These are phyloP conservation scores for Cryphonectria radicalis DNA, from an alignment of 2,329 filamentous ascomycete genomes.

Conservation along the genomic window DNA sequence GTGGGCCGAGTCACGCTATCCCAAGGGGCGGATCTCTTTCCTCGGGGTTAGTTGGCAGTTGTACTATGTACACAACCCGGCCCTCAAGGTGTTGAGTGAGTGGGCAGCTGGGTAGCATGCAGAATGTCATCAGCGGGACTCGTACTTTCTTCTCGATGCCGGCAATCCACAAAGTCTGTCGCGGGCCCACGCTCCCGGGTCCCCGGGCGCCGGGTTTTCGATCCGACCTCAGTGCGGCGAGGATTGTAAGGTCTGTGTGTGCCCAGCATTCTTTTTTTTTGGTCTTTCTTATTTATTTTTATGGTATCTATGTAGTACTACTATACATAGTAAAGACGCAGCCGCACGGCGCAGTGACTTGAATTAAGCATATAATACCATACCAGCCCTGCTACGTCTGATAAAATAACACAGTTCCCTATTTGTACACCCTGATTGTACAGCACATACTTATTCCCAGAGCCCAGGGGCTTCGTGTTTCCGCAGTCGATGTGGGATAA, in stretches of 20 bases:
- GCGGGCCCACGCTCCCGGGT: not conserved
- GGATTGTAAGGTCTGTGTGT: not conserved
- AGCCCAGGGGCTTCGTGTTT: not conserved
- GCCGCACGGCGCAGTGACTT: conserved; percentile 1
- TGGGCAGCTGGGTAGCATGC: not conserved
- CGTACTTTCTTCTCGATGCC: not conserved
- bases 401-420: too few relatives aligned
- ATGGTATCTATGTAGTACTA: not conserved
- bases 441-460: not conserved
- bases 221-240: not conserved
- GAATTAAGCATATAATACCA: not conserved
- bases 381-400: too few relatives aligned
- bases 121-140: not conserved
- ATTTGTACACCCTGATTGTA: not conserved
- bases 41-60: not conserved
- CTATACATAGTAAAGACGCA: not conserved
- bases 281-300: not conserved
- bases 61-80: too few relatives aligned
- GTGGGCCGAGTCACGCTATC: not conserved
- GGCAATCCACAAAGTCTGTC: not conserved
- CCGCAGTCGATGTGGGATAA: not conserved
- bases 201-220: not conserved
- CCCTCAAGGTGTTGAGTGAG: not conserved
- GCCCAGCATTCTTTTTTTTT: not conserved
- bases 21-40: not conserved